Percentiles rank a stretch among this genome's conserved stretches.
These are phyloP conservation scores for Artemisia argyi DNA, from an alignment of 129 eudicot species.

Conservation along the genomic window DNA sequence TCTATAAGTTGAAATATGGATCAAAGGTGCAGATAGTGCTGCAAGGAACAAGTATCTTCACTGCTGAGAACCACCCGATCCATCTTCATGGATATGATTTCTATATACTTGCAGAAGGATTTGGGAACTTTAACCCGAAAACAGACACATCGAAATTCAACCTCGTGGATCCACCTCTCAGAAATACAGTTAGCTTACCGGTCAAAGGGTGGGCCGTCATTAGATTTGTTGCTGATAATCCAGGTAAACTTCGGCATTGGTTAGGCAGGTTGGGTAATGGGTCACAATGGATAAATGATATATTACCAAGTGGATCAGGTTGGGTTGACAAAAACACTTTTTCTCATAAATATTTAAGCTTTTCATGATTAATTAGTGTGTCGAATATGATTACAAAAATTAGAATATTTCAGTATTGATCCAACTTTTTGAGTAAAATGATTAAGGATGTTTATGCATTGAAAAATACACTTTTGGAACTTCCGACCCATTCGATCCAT, in stretches of 20 bases:
- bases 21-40: slow-evolving; percentile 75
- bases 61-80: slow-evolving; percentile 96
- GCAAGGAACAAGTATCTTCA: slow-evolving; percentile 88
- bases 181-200: slow-evolving; percentile 84
- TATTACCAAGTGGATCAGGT: neutral
- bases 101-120: slow-evolving; percentile 85
- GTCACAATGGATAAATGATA: neutral
- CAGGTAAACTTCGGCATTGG: slow-evolving; percentile 44
- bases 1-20: slow-evolving; percentile 72
- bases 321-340: neutral
- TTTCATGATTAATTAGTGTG: neutral
- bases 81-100: slow-evolving; percentile 99
- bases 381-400: neutral
- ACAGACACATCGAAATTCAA: slow-evolving; percentile 76
- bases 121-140: slow-evolving; percentile 81
- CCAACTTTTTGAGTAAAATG: neutral
- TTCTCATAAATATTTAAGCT: neutral
- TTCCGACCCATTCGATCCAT: neutral
- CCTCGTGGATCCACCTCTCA: slow-evolving; percentile 89
- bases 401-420: neutral
- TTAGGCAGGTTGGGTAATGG: neutral
- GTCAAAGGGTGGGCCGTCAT: slow-evolving; percentile 93
- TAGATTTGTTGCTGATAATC: slow-evolving; percentile 97
- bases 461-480: neutral
- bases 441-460: neutral